phyloP scores from a whole-genome alignment of 768 basidiomycete genomes.

The Rhodotorula taiwanensis region DNA sequence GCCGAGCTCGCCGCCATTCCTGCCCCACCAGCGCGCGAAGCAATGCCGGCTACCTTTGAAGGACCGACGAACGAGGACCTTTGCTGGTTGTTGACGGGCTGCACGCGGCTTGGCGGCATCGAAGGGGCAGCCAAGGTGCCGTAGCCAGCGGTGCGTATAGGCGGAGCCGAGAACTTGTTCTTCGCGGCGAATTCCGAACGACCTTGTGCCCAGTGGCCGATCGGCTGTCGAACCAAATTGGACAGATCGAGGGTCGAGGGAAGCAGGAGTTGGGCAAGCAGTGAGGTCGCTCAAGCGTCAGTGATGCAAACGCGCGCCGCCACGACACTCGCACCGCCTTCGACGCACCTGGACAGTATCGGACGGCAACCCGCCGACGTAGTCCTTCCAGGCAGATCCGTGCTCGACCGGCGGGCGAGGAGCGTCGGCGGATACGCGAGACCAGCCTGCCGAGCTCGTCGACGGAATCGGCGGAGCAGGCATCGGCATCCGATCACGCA shows the following conservation, averaged over 20 bases:
- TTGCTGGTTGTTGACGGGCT: too few relatives aligned
- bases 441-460: neutral
- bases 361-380: neutral
- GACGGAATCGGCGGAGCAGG: neutral
- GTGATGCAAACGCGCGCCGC: neutral
- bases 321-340: too few relatives aligned
- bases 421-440: neutral
- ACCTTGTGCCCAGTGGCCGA: constrained; percentile 10
- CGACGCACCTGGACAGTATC: neutral
- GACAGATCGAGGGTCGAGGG: neutral
- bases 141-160: neutral
- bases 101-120: too few relatives aligned
- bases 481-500: neutral
- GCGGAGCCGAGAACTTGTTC: neutral
- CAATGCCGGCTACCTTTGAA: too few relatives aligned
- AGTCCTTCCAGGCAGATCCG: neutral
- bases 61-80: too few relatives aligned
- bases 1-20: too few relatives aligned
- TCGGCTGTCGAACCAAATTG: neutral
- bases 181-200: constrained; percentile 1
- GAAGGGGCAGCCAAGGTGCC: neutral
- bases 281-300: neutral
- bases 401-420: neutral
- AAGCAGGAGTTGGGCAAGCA: neutral
- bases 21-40: neutral